A percentile compares a stretch with the other conserved stretches of the same genome.
phyloP scores from a whole-genome alignment of 768 basidiomycete genomes.

The Kwoniella sp. region DNA sequence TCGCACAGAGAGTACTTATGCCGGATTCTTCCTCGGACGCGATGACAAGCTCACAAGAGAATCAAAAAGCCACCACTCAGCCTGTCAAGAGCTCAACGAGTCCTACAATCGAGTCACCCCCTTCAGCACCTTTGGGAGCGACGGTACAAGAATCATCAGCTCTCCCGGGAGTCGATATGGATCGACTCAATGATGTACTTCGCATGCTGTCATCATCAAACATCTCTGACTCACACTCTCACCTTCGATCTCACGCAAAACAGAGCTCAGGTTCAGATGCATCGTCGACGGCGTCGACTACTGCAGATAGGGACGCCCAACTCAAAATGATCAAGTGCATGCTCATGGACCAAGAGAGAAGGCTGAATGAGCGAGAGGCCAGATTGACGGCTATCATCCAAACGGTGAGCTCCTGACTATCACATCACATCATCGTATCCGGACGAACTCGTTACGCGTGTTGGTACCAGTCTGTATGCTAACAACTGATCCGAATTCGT shows the following conservation, averaged over 20 bases:
- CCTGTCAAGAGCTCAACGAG: no score
- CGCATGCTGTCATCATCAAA: neutral
- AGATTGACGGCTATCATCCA: slow-evolving; percentile 2
- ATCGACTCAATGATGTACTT: neutral
- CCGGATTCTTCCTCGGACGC: no score
- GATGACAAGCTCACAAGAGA: no score
- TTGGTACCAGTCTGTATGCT: no score
- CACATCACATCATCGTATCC: no score
- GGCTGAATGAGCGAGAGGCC: slow-evolving; percentile 5
- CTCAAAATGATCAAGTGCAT: slow-evolving; percentile 7
- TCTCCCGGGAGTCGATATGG: neutral
- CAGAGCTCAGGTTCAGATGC: no score
- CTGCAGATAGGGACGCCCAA: neutral
- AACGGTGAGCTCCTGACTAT: slow-evolving; percentile 4
- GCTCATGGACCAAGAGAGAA: slow-evolving; percentile 9
- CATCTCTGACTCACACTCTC: neutral
- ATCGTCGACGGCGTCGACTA: neutral
- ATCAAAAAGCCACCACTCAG: no score
- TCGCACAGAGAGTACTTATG: no score
- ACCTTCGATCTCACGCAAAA: neutral
- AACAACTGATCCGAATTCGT: neutral
- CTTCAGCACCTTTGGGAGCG: neutral
- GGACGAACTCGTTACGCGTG: no score
- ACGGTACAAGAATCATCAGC: no score
- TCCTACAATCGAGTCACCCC: no score